phyloP scores from a whole-genome alignment of 768 basidiomycete genomes.

The Amanita rimosa region DNA sequence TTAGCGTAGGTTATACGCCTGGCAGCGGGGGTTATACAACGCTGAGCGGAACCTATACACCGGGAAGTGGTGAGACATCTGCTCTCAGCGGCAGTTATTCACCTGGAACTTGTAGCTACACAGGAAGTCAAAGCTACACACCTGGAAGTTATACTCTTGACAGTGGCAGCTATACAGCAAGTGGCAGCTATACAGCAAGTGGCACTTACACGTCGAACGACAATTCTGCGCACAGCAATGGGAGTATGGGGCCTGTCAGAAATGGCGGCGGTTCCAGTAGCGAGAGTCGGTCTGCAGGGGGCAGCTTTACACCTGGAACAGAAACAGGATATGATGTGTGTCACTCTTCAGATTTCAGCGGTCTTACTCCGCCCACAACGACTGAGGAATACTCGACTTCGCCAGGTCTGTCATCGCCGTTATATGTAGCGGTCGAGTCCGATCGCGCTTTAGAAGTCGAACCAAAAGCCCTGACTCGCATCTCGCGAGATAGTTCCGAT shows the following conservation, averaged over 20 bases:
- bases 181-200: slow-evolving; percentile 17
- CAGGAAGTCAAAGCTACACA: slow-evolving; percentile 18
- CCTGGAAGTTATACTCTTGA: slow-evolving; percentile 10
- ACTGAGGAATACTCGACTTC: slow-evolving; percentile 17
- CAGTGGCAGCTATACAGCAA: slow-evolving; percentile 20
- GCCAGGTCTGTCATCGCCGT: slow-evolving; percentile 22
- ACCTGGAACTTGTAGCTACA: slow-evolving; percentile 17
- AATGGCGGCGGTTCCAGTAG: neutral
- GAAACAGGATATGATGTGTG: slow-evolving; percentile 47
- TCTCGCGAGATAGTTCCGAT: slow-evolving; percentile 39
- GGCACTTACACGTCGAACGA: slow-evolving; percentile 9
- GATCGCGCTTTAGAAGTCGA: slow-evolving; percentile 22
- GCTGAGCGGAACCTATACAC: slow-evolving; percentile 8
- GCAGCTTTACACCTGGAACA: slow-evolving; percentile 12
- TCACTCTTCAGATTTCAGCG: slow-evolving; percentile 37
- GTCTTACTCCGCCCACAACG: slow-evolving; percentile 23
- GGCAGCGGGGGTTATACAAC: slow-evolving; percentile 11
- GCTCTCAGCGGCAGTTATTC: slow-evolving; percentile 12
- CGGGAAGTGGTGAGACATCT: slow-evolving; percentile 10
- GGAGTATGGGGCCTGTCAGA: slow-evolving; percentile 1
- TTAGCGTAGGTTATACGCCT: slow-evolving; percentile 7
- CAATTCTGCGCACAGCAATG: slow-evolving; percentile 5
- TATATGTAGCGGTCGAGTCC: slow-evolving; percentile 14
- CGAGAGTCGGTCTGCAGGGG: slow-evolving; percentile 9
- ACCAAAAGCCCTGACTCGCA: slow-evolving; percentile 30